Evolutionary conservation across 108 stramenopile species (phyloP), one percentile per base, ranked within the genome.

Genomic region (Nitzschia putrida): DNA sequence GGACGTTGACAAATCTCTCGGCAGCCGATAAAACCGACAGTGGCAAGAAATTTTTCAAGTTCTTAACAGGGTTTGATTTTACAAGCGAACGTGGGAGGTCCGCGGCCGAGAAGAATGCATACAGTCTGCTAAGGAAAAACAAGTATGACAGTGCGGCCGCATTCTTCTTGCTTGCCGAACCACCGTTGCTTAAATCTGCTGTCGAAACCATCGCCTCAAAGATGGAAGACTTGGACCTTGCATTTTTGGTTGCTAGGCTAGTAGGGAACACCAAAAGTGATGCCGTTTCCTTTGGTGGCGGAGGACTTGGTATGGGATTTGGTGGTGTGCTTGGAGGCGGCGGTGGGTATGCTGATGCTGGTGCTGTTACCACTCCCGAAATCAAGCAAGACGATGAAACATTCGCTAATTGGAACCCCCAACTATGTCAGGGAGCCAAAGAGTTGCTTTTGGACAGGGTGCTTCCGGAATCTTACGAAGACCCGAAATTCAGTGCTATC

Each of bases 71-170:
- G 25, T 71, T 80, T 64, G 89, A 93, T 66, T 93, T 93, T 56
- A 68, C 79, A 21, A 86, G 83, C 53, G 76, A 84, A 26, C 74
- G 83, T 59, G 92, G 92, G 7, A 66, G 85, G 39, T 83, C 79
- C 37, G 89, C 92, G 14, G 92, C 89, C 1, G 92, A 91, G 67
- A 93, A 93, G 68, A 93, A 93, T 77, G 92, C 89, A 0, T 93
- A 83, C 61, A 93, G 92, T 68, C 71, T 93, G 60, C 77, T 93
- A 37, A 54, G 89, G 6, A 93, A 93, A 59, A 72, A 84, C 16
- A 78, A 83, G 45, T 89, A 93, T 69, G 74, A 63, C 24, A 64
- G 78, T 49, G 92, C 92, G 49, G 80, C 92, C 24, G 76, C 89
- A 9, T 93, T 93, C 70, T 93, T 93, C 75, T 67, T 93, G 60